Evolutionary conservation across 2,329 filamentous ascomycete genomes (phyloP).

Genomic region (Paraconiothyrium brasiliense): DNA sequence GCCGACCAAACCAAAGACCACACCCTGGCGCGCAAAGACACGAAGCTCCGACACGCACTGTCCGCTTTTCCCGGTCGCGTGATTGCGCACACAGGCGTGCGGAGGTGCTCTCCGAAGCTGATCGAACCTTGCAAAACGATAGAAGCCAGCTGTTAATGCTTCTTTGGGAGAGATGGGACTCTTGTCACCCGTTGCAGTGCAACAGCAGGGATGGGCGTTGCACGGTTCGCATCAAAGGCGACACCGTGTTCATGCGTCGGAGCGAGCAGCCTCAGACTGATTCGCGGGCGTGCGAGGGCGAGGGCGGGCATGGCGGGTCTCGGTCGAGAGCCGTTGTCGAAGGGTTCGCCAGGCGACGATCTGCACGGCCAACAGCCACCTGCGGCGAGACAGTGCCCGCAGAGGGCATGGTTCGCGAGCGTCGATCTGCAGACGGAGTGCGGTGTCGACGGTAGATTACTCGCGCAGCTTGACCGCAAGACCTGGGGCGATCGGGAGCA

Average conservation of each 20-base stretch:
- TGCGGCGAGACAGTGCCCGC: background rate
- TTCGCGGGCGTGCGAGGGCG: background rate
- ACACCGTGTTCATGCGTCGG: too few species aligned
- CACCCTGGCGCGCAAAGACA: background rate
- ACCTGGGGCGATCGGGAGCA: slow-evolving; percentile 19
- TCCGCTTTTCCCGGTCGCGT: background rate
- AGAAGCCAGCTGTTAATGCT: too few species aligned
- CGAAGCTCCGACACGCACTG: background rate
- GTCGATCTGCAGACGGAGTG: background rate
- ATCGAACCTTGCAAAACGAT: too few species aligned
- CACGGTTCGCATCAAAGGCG: too few species aligned
- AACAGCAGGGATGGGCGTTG: too few species aligned
- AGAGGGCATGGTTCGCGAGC: background rate
- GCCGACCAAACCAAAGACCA: background rate
- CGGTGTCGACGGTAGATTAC: background rate
- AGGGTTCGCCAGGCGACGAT: slow-evolving; percentile 7
- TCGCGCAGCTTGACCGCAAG: slow-evolving; percentile 17
- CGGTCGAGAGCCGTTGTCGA: slow-evolving; percentile 1
- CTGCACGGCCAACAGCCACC: background rate
- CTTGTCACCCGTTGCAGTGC: too few species aligned
- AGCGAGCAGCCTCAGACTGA: too few species aligned
- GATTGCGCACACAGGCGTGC: background rate
- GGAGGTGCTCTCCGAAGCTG: background rate
- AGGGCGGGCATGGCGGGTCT: background rate
- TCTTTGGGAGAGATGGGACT: too few species aligned